Conservation (phyloP, 805 yeast genomes). For the Cyberlindnera meyerae region DNA sequence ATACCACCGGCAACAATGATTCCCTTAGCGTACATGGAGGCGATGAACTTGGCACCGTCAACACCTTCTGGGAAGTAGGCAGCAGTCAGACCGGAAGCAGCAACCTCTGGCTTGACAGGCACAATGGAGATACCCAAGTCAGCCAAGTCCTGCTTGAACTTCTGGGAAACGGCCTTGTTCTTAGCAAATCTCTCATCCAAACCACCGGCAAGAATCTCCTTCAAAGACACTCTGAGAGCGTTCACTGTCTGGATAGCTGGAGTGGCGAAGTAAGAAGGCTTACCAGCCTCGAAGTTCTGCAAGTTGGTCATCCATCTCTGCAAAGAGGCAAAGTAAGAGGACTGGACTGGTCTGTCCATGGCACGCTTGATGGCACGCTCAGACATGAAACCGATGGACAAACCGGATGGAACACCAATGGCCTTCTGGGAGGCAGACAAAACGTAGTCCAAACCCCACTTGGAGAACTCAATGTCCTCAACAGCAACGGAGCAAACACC, state of each 20-base stretch:
- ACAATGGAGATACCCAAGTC: conserved; percentile 65
- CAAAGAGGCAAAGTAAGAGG: conserved; percentile 59
- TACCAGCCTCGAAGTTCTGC: conserved; percentile 78
- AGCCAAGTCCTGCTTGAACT: conserved; percentile 52
- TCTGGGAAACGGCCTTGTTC: conserved; percentile 57
- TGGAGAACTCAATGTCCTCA: conserved; percentile 78
- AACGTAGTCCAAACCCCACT: conserved; percentile 86
- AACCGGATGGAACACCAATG: conserved; percentile 90
- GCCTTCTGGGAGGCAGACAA: conserved; percentile 96
- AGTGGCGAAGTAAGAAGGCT: conserved; percentile 89
- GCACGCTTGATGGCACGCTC: conserved; percentile 68
- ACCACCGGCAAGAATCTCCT: conserved; percentile 54
- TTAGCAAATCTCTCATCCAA: conserved; percentile 58
- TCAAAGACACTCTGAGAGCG: conserved; percentile 72
- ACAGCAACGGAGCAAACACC: conserved; percentile 94
- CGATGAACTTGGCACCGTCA: conserved; percentile 61
- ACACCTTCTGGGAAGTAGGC: conserved; percentile 75
- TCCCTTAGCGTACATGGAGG: conserved; percentile 53
- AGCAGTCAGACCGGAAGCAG: conserved; percentile 88
- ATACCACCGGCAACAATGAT: conserved; percentile 87
- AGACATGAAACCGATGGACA: conserved; percentile 72
- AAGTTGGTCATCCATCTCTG: conserved; percentile 86
- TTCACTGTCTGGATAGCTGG: conserved; percentile 88
- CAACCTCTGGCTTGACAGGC: conserved; percentile 47
- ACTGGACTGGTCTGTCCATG: conserved; percentile 40